Conservation (phyloP, 306 rosid genomes). For the Medicago lupulina region DNA sequence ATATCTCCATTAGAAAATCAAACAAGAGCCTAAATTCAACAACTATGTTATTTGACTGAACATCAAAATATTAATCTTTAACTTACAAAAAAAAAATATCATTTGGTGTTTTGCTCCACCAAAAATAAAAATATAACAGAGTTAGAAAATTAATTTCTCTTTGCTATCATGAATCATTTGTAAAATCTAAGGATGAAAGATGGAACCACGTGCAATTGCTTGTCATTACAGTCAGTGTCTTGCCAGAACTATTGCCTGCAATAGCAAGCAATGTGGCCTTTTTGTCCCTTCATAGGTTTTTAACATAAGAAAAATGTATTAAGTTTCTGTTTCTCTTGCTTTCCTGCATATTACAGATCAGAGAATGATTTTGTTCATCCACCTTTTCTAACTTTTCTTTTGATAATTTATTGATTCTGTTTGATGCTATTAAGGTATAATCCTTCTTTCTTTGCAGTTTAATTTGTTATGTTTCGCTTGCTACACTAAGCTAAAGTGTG, state of each 20-base stretch:
- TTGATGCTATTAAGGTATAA: background rate
- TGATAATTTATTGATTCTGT: background rate
- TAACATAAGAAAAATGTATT: constrained; percentile 3
- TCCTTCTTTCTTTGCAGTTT: background rate
- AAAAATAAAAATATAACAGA: too few relatives aligned
- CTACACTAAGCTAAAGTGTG: too few relatives aligned
- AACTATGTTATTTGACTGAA: too few relatives aligned
- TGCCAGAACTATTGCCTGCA: background rate
- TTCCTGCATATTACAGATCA: constrained; percentile 10
- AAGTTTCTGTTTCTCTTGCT: constrained; percentile 31
- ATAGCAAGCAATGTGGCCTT: background rate
- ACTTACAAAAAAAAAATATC: too few relatives aligned
- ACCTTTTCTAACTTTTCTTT: background rate
- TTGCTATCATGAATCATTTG: background rate
- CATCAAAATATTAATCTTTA: background rate
- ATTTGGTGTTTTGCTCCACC: too few relatives aligned
- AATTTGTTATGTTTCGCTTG: background rate
- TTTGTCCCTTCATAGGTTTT: background rate
- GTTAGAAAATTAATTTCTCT: background rate
- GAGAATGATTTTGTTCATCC: background rate
- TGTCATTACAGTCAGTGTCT: background rate
- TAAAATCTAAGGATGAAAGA: background rate
- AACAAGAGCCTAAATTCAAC: background rate
- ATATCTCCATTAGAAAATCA: too few relatives aligned
- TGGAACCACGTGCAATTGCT: background rate